These are phyloP conservation scores for Paraphaeosphaeria sporulosa DNA, from an alignment of 2,329 filamentous ascomycete species.

Conservation along the genomic window DNA sequence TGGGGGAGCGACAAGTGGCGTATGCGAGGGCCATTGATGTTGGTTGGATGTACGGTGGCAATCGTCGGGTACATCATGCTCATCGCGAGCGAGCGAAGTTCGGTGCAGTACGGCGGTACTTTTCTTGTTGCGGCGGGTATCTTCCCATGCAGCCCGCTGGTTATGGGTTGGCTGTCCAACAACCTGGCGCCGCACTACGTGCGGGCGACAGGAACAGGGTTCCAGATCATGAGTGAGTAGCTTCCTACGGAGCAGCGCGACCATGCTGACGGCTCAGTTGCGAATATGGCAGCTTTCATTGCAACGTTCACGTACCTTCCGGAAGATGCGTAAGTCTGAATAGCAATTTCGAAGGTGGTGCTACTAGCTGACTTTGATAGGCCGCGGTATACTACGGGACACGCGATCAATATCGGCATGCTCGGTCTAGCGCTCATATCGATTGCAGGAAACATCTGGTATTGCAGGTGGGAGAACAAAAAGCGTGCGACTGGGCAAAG, in stretches of 20 bases:
- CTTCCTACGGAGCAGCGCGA: background rate
- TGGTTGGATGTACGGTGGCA: conserved; percentile 57
- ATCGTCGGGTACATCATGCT: conserved; percentile 62
- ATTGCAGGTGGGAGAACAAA: conserved; percentile 36
- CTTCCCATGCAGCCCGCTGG: conserved; percentile 46
- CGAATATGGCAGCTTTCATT: conserved; percentile 60
- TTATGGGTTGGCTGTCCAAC: conserved; percentile 55
- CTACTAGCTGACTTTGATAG: conserved; percentile 12
- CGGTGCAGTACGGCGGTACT: conserved; percentile 50
- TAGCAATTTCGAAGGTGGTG: background rate
- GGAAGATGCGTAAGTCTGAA: conserved; percentile 47
- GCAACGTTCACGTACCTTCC: conserved; percentile 60
- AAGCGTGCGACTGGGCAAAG: conserved; percentile 34
- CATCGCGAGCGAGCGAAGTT: conserved; percentile 50
- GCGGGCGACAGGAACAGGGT: conserved; percentile 59
- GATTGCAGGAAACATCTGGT: conserved; percentile 30
- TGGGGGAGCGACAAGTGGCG: conserved; percentile 54
- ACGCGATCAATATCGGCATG: conserved; percentile 36
- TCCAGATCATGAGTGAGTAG: conserved; percentile 46
- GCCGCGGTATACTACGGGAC: conserved; percentile 30
- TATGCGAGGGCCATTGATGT: conserved; percentile 57
- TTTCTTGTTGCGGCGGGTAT: conserved; percentile 54
- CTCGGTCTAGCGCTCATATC: conserved; percentile 33
- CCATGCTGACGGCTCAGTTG: conserved; percentile 38
- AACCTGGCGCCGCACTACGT: conserved; percentile 64